Percentiles rank a stretch among this genome's conserved stretches.
Evolutionary conservation across 2,329 filamentous ascomycete genomes (phyloP).

Genomic region (Ophiostoma piceae): DNA sequence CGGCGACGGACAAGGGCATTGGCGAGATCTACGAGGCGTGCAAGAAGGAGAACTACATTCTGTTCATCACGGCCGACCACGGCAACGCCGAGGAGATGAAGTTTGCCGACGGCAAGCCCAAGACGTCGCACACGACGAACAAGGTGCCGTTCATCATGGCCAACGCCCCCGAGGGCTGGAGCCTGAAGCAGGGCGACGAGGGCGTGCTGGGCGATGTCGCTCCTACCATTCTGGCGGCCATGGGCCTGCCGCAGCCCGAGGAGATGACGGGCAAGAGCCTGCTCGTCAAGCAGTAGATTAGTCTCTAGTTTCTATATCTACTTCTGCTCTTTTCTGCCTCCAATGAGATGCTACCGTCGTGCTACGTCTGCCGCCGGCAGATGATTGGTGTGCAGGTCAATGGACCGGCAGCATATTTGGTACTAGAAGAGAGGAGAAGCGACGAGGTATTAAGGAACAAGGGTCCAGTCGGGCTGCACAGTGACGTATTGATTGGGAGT

Average conservation of each 20-base stretch:
- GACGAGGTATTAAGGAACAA: not conserved
- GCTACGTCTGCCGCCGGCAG: too few relatives aligned
- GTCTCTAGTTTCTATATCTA: not conserved
- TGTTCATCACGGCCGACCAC: slow-evolving; percentile 95
- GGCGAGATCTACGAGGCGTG: slow-evolving; percentile 87
- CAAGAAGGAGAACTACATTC: slow-evolving; percentile 85
- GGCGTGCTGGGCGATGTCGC: slow-evolving; percentile 97
- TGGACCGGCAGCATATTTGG: too few relatives aligned
- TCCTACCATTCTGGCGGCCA: slow-evolving; percentile 82
- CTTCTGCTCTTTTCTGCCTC: too few relatives aligned
- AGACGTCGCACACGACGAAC: slow-evolving; percentile 97
- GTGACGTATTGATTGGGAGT: not conserved
- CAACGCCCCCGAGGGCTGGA: slow-evolving; percentile 87
- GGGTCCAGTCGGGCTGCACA: not conserved
- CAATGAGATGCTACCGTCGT: too few relatives aligned
- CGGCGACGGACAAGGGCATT: slow-evolving; percentile 89
- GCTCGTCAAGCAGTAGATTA: slow-evolving; percentile 62
- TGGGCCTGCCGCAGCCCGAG: slow-evolving; percentile 84
- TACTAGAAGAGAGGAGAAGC: too few relatives aligned
- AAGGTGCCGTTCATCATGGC: slow-evolving; percentile 98
- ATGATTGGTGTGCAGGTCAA: not conserved
- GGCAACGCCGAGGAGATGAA: slow-evolving; percentile 99
- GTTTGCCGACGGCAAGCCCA: slow-evolving; percentile 88
- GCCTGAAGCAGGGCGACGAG: slow-evolving; percentile 65
- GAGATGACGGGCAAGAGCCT: slow-evolving; percentile 89